A percentile compares a stretch with the other conserved stretches of the same genome.
Conservation (phyloP, 2,329 filamentous ascomycete genomes). For the Elsinoe batatas region DNA sequence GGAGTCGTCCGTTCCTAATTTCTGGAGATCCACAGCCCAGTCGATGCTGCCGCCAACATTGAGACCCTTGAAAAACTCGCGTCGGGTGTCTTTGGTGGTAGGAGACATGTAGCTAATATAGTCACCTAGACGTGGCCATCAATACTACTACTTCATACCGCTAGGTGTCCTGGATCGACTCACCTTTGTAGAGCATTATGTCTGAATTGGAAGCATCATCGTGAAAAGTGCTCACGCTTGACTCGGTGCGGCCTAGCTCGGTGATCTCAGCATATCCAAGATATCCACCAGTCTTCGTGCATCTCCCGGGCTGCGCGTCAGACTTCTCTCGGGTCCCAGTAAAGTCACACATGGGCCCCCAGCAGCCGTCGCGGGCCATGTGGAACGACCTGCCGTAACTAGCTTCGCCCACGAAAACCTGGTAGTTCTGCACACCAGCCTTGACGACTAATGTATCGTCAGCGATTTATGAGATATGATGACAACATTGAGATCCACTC, state of each 20-base stretch:
- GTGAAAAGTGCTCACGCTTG: not conserved
- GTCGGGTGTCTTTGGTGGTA: not conserved
- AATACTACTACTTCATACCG: no score
- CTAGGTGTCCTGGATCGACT: not conserved
- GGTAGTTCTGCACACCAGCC: slow-evolving; percentile 16
- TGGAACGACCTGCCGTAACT: slow-evolving; percentile 32
- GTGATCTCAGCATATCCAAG: slow-evolving; percentile 28
- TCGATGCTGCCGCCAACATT: not conserved
- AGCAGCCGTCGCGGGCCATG: slow-evolving; percentile 24
- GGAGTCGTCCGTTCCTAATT: no score
- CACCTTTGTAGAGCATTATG: not conserved
- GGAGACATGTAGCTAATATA: not conserved
- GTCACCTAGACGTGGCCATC: no score
- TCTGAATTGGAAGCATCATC: not conserved
- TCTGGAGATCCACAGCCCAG: not conserved
- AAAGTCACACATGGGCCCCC: slow-evolving; percentile 20
- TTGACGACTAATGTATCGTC: slow-evolving; percentile 13
- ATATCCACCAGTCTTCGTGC: slow-evolving; percentile 28
- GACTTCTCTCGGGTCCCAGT: not conserved
- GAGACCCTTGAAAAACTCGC: not conserved
- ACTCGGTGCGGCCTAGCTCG: slow-evolving; percentile 19
- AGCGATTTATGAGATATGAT: not conserved
- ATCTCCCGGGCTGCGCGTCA: slow-evolving; percentile 16
- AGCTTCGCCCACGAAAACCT: slow-evolving; percentile 30
- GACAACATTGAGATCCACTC: not conserved